Base-by-base conservation (phyloP, 179 eudicot genomes). In the Drosera spatulata region DNA sequence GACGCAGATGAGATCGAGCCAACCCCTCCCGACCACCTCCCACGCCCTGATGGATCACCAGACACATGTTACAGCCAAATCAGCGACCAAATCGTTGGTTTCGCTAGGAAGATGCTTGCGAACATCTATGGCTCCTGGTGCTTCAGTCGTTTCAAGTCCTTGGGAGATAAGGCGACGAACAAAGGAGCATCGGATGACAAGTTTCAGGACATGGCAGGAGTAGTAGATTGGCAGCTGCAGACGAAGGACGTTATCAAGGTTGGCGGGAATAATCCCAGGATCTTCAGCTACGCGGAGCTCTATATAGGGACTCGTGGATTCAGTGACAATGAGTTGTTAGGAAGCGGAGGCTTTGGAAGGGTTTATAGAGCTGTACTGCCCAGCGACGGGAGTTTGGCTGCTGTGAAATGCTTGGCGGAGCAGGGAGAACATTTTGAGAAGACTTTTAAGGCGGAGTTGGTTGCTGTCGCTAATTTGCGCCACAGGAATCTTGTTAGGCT, bases 401-500 rank as follows among this genome's bases (percentile, higher is more conserved):
- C 99, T 22, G 99, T 89, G 38, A 93, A 93, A 62, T 86, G 99
- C 66, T 60, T 93, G 73, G 79, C 78, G 1, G 91, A 84, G 73
- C 77, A 62, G 55, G 95, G 91, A 13, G 87, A 76, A 56, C 42
- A 66, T 45, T 76, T 88, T 41, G 95, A 93, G 73, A 93, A 83
- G 80, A 81, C 90, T 2, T 93, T 93, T 13, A 88, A 85, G 0
- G 97, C 97, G 0, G 99, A 93, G 69, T 59, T 93, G 75, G 85
- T 75, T 60, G 99, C 97, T 0, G 96, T 93, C 62, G 99, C 99
- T 3, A 95, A 93, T 58, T 80, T 93, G 62, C 93, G 97, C 69
- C 99, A 93, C 72, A 79, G 97, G 66, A 85, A 93, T 62, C 83
- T 93, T 5, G 99, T 93, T 7, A 74, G 90, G 69, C 82, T 93